Conservation (phyloP, 2,329 filamentous ascomycete species). For the Aspergillus fumigatus region DNA sequence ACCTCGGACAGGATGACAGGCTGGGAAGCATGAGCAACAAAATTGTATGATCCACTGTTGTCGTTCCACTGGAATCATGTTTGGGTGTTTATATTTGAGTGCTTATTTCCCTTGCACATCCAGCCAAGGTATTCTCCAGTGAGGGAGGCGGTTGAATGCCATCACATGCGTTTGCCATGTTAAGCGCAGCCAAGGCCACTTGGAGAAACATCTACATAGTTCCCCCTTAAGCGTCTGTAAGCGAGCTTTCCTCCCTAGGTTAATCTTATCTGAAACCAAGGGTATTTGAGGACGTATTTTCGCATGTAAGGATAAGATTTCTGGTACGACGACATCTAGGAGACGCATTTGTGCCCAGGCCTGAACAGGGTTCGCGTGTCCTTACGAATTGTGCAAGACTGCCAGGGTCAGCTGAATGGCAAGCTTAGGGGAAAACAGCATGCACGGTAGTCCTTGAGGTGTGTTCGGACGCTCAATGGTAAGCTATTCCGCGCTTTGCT, state of each 20-base stretch:
- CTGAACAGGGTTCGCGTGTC: background rate
- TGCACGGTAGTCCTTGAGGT: background rate
- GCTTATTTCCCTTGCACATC: background rate
- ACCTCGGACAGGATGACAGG: background rate
- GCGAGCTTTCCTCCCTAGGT: background rate
- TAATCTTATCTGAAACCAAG: background rate
- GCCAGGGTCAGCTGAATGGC: background rate
- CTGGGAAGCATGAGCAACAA: background rate
- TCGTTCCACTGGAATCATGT: background rate
- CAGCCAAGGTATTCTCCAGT: background rate
- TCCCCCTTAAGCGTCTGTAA: background rate
- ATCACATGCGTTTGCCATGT: background rate
- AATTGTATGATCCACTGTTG: background rate
- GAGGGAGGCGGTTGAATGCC: background rate
- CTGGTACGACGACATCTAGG: background rate
- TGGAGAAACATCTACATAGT: background rate
- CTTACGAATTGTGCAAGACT: background rate
- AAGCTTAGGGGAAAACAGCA: background rate
- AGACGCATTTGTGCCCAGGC: background rate
- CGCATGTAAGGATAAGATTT: background rate
- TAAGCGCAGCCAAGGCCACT: slow-evolving; percentile 3
- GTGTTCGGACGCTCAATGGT: background rate
- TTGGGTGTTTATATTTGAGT: background rate
- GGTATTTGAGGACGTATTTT: background rate
- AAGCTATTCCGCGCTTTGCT: background rate